Evolutionary conservation across 2,329 filamentous ascomycete species (phyloP), one percentile per base, ranked within the genome.

Genomic region (Zarea fungicola): DNA sequence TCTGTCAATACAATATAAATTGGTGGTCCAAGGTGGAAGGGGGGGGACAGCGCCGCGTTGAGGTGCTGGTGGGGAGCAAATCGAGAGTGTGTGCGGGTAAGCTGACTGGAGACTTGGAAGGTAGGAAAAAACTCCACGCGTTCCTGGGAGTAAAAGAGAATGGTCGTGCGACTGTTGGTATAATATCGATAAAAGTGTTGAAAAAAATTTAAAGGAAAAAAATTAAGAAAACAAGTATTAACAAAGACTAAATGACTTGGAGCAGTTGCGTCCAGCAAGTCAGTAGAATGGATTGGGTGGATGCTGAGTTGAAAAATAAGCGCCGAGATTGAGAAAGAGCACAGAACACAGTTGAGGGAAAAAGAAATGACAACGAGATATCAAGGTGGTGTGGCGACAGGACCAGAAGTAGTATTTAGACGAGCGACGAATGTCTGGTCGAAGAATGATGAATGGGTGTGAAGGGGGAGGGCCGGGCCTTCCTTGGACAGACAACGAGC

Each of bases 61-160:
- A 25, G 36, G 37, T 41, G 37, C 34, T 48, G 44, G 46, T 49
- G 46, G 46, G 46, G 46, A 49, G 46, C 39, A 49, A 42, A 49
- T 49, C 46, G 39, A 35, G 28, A 42, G 36, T 28, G 46, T n/a
- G n/a, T 42, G 46, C 37, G 37, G 39, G 39, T 42, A 49, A 41
- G 46, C 46, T 29, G 39, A 49, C 46, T 34, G 46, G 46, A 39
- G 39, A 31, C 43, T 28, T 16, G 35, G 34, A 39, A 13, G 13
- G 25, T 25, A 19, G 34, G 13, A 23, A 14, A 39, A 32, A 39
- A 32, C 3, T 32, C 34, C n/a, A n/a, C n/a, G n/a, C n/a, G 19
- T 36, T 16, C n/a, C 36, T 18, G 34, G 25, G 14, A 16, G 10
- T 14, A 39, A 31, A 26, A 31, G 14, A 19, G 19, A 14, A 16